phyloP scores from a whole-genome alignment of 768 basidiomycete species.

The Suillus brevipes region DNA sequence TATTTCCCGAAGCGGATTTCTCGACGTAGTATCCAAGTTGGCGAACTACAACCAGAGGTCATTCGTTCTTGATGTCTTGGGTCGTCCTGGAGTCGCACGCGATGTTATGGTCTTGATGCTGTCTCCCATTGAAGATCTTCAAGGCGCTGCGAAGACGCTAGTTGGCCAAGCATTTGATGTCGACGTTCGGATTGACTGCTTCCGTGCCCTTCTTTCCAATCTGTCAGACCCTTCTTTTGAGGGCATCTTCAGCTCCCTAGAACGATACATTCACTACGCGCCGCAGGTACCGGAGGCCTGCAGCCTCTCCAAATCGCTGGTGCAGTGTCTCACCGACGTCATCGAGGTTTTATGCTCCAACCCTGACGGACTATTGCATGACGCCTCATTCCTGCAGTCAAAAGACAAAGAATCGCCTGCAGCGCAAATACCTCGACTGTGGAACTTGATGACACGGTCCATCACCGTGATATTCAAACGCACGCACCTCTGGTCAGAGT shows the following conservation, averaged over 20 bases:
- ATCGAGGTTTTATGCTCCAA: constrained; percentile 82
- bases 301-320: constrained; percentile 84
- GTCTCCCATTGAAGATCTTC: constrained; percentile 77
- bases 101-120: constrained; percentile 69
- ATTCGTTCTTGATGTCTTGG: constrained; percentile 56
- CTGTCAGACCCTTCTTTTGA: constrained; percentile 65
- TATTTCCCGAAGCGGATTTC: constrained; percentile 61
- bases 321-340: constrained; percentile 89
- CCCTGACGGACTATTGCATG: constrained; percentile 69
- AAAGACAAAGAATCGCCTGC: constrained; percentile 46
- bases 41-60: constrained; percentile 59
- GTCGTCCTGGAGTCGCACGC: constrained; percentile 54
- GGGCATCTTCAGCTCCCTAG: constrained; percentile 70
- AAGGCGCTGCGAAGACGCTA: constrained; percentile 74
- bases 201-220: constrained; percentile 73
- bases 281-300: constrained; percentile 78
- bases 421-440: constrained; percentile 64
- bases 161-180: constrained; percentile 85
- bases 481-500: constrained; percentile 80
- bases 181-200: constrained; percentile 86
- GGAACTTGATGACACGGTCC: constrained; percentile 79
- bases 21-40: constrained; percentile 60
- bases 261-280: constrained; percentile 63
- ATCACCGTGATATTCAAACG: constrained; percentile 83
- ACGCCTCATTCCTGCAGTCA: constrained; percentile 48